Percentiles rank a stretch among this genome's conserved stretches.
Conservation (phyloP, 768 basidiomycete genomes). For the Rhizopogon vinicolor region DNA sequence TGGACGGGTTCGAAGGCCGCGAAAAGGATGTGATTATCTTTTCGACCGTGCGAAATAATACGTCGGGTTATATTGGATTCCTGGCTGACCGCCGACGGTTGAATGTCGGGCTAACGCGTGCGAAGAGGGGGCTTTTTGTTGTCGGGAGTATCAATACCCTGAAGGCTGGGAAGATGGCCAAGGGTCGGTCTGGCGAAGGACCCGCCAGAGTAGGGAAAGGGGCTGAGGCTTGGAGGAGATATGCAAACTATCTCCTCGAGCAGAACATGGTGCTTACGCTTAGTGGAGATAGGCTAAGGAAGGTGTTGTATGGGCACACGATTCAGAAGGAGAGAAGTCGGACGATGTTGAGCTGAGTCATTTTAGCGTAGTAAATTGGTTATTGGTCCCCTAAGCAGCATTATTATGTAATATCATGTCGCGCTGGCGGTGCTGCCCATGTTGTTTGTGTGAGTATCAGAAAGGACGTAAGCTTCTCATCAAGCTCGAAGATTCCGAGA, state of each 20-base stretch:
- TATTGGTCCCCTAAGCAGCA: not conserved
- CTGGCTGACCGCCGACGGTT: conserved; percentile 80
- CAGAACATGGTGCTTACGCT: conserved; percentile 49
- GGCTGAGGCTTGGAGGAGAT: conserved; percentile 56
- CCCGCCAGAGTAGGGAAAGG: conserved; percentile 33
- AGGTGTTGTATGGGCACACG: conserved; percentile 23
- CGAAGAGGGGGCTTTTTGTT: conserved; percentile 80
- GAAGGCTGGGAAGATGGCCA: conserved; percentile 37
- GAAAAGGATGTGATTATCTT: conserved; percentile 93
- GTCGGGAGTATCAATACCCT: conserved; percentile 71
- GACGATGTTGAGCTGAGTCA: not conserved
- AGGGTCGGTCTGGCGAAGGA: conserved; percentile 12
- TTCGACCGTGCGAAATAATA: conserved; percentile 85
- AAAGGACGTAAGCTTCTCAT: not conserved
- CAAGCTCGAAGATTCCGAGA: not conserved
- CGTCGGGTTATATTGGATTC: conserved; percentile 77
- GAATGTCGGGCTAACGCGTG: conserved; percentile 89
- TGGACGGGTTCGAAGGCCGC: conserved; percentile 92
- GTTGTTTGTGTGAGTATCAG: not conserved
- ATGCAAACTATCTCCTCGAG: conserved; percentile 50
- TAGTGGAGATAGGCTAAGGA: conserved; percentile 35
- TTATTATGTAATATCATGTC: not conserved
- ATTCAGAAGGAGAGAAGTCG: not conserved
- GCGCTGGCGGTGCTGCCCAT: not conserved
- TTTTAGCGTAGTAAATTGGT: not conserved